Base-by-base conservation (phyloP, 108 stramenopile genomes). In the Schizochytrium sp. region DNA sequence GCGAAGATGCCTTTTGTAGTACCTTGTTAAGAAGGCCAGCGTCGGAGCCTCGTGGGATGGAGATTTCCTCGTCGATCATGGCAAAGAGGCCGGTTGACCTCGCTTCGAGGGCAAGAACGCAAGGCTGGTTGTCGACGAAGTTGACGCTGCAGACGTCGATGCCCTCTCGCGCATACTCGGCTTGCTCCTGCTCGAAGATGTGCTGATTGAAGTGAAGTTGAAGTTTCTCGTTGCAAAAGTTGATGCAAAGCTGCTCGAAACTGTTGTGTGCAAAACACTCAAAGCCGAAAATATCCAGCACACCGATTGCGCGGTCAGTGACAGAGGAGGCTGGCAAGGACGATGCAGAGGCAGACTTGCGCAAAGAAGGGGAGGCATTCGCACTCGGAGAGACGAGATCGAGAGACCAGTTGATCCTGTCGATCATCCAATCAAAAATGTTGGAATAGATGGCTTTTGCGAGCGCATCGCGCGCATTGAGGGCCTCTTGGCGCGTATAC, bases 361-460 rank as follows among this genome's bases (percentile, higher is more conserved):
- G 45, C 59, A 21, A 1, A 5, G 5, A 5, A 3, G n/a, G 19
- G 59, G n/a, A 19, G 25, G 45, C 60, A 4, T 34, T 34, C 34
- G 34, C 34, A 34, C 34, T 34, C 2, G 34, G 34, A 34, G 34
- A 43, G 8, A 29, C 44, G 34, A 95, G 96, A 57, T 91, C 92
- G 87, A 97, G 96, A 90, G 94, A 95, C 83, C 92, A 91, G 91
- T 98, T 98, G 72, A 98, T 96, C 83, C 95, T 91, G 14, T 90
- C 91, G 63, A 98, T 97, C 1, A 98, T 93, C 96, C 96, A 97
- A 25, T 97, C 89, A 89, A 98, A 98, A 34, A 98, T 89, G 19
- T 95, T 93, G 41, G 96, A 96, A 90, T 99, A 99, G 58, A 99
- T 92, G 21, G 97, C 97, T 93, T 98, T 99, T 19, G 97, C 95